Evolutionary conservation across 2,329 filamentous ascomycete species (phyloP).

Genomic region (Hypoxylon sp.): DNA sequence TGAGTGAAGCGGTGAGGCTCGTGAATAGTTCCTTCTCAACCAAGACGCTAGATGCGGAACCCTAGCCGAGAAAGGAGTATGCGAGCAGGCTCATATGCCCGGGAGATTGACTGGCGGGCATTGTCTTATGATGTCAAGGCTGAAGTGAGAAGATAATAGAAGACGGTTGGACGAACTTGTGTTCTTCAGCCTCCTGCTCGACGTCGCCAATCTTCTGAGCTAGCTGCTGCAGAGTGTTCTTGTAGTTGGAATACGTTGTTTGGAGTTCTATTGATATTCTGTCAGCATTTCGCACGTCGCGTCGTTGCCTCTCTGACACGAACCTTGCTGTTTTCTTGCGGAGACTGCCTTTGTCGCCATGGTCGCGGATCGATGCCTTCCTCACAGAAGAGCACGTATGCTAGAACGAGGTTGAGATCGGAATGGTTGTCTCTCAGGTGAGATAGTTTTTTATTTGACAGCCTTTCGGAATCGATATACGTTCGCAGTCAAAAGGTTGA

Average conservation of each 20-base stretch:
- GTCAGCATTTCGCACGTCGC: constrained; percentile 31
- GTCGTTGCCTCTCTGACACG: constrained; percentile 20
- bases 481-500: constrained; percentile 25
- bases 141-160: constrained; percentile 13
- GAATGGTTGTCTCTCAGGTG: constrained; percentile 6
- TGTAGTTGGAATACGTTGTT: constrained; percentile 79
- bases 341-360: constrained; percentile 63
- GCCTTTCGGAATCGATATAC: constrained; percentile 20
- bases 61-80: constrained; percentile 32
- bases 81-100: constrained; percentile 15
- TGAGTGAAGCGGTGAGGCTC: constrained; percentile 42
- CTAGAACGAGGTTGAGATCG: constrained; percentile 9
- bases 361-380: neutral
- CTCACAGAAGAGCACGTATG: neutral
- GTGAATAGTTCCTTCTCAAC: constrained; percentile 33
- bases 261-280: constrained; percentile 71
- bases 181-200: constrained; percentile 95
- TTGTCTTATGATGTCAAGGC: constrained; percentile 30
- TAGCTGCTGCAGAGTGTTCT: constrained; percentile 84
- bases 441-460: constrained; percentile 19
- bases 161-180: constrained; percentile 74
- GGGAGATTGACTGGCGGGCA: constrained; percentile 8
- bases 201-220: constrained; percentile 97
- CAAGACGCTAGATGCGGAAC: constrained; percentile 33
- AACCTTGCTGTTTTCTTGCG: constrained; percentile 79